Evolutionary conservation across 208 protist species (phyloP).

Genomic region (Tetramitus jugosus): DNA sequence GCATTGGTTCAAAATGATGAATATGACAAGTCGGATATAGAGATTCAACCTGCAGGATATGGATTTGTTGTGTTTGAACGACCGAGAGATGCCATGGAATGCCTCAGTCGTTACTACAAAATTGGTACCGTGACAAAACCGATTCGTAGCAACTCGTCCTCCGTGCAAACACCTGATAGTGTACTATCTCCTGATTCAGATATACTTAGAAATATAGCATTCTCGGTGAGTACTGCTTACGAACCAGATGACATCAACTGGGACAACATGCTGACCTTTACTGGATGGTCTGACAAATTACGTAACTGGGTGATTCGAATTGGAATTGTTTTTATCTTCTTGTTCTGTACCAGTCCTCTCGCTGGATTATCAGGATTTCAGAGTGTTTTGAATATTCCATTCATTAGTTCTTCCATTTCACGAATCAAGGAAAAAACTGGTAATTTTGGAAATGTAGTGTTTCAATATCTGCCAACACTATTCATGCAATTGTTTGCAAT

Average conservation of each 20-base stretch:
- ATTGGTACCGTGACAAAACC: background rate
- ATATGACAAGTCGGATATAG: background rate
- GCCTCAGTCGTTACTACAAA: background rate
- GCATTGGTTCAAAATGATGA: background rate
- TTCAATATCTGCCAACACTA: conserved; percentile 14
- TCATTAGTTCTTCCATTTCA: background rate
- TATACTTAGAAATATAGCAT: background rate
- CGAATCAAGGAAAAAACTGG: background rate
- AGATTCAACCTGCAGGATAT: background rate
- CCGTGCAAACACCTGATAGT: no score
- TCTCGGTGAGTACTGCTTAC: background rate
- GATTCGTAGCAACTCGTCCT: no score
- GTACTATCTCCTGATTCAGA: background rate
- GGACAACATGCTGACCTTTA: conserved; percentile 12
- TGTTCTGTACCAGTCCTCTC: background rate
- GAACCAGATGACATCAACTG: conserved; percentile 17
- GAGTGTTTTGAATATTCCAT: background rate
- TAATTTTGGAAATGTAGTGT: background rate
- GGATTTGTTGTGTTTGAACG: background rate
- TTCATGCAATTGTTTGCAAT: background rate
- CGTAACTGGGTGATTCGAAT: background rate
- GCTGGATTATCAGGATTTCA: background rate
- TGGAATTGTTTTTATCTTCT: background rate
- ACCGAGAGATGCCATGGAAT: background rate
- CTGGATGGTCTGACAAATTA: background rate